Base-by-base conservation (phyloP, 305 asterid species). In the Solanum hybrid region DNA sequence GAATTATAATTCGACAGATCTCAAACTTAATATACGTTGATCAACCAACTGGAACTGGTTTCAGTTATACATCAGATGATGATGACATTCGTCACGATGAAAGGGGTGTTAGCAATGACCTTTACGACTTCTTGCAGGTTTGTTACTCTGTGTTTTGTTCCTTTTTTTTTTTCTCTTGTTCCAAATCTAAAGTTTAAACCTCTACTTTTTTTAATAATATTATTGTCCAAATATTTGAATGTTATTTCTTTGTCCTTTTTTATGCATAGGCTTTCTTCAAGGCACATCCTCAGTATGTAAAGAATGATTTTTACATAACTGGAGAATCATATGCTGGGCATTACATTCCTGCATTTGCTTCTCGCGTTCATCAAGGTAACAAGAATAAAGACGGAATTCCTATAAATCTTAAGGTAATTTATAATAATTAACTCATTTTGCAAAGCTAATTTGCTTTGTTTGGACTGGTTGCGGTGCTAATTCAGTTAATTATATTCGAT, bases 1-100 rank as follows among this genome's bases (percentile, higher is more conserved):
- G 57, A 18, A 18, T 16, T 83, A 39, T 8, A 83, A 46, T 46
- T 88, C 10, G 37, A 78, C 22, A 93, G 94, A 90, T 81, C 33
- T 93, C 94, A 33, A 93, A 93, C 31, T 42, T 93, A 22, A 85
- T 93, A 26, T 93, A 88, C 46, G 92, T 93, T 4, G 94, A 93
- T 57, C 94, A 93, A 73, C 94, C 94, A 9, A 91, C 90, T 2
- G 93, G 94, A 87, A 93, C 94, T 75, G 94, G 94, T 14, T 93
- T 93, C 33, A 93, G 94, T 80, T 93, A 89, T 28, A 91, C 90
- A 85, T 73, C 92, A 5, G 82, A 85, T 4, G 61, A 22, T 2
- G 89, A 89, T 8, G 94, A 93, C 42, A 86, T 91, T 88, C 92
- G 92, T 11, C 85, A 85, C 22, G 91, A 91, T 84, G 92, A 89